A percentile compares a stretch with the other conserved stretches of the same genome.
Conservation (phyloP, 176 grass and related monocot genomes). For the Bonia amplexicaulis region DNA sequence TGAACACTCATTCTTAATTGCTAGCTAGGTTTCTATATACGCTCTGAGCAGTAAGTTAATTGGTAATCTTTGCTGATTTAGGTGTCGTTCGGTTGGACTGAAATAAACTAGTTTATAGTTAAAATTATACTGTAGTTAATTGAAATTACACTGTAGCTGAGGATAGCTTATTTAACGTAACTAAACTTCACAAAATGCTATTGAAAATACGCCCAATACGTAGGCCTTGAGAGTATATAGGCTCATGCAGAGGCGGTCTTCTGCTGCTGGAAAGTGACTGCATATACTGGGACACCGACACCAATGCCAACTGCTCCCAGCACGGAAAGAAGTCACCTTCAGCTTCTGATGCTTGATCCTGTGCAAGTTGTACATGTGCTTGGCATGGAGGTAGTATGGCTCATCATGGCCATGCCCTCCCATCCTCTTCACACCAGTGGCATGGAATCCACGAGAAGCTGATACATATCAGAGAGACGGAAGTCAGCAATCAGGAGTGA, state of each 20-base stretch:
- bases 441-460: slow-evolving; percentile 69
- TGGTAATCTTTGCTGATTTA: too few relatives aligned
- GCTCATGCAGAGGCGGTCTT: slow-evolving; percentile 69
- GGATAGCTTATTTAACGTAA: too few relatives aligned
- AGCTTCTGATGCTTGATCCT: slow-evolving; percentile 74
- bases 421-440: slow-evolving; percentile 71
- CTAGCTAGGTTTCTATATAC: too few relatives aligned
- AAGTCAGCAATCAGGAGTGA: background rate
- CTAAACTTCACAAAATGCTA: too few relatives aligned
- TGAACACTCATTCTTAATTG: too few relatives aligned
- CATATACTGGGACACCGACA: slow-evolving; percentile 56
- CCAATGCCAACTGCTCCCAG: slow-evolving; percentile 51
- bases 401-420: slow-evolving; percentile 65
- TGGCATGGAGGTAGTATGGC: slow-evolving; percentile 75
- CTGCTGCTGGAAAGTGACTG: slow-evolving; percentile 74
- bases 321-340: slow-evolving; percentile 51
- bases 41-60: too few relatives aligned
- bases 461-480: background rate
- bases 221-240: background rate
- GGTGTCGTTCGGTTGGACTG: too few relatives aligned
- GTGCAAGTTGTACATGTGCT: too few relatives aligned
- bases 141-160: too few relatives aligned
- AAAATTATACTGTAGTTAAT: too few relatives aligned
- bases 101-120: too few relatives aligned
- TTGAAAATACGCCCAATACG: too few relatives aligned